Base-by-base conservation (phyloP, 2,329 filamentous ascomycete genomes). In the Lachnellula cervina region DNA sequence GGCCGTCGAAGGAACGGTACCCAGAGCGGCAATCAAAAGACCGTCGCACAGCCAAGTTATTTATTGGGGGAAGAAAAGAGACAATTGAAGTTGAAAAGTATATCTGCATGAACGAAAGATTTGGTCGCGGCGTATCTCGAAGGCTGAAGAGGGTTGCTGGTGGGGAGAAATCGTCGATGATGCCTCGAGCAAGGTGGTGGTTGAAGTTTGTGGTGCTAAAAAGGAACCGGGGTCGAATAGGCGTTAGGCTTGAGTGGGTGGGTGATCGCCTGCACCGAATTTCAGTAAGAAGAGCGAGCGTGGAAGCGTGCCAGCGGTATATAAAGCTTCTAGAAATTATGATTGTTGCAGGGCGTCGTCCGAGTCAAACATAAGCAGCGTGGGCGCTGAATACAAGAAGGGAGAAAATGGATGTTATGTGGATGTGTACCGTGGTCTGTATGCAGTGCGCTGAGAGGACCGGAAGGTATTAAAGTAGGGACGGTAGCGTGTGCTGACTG, bases 341-440 rank as follows among this genome's bases (percentile, higher is more conserved):
- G 23, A 32, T 4, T 28, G 44, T 46, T 46, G 44, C 44, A 46
- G 14, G 25, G 16, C 44, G 44, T 46, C 44, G 44, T 46, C 17
- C 23, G 44, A 46, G 23, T 46, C 25, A 21, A 38, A 52, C 44
- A 49, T 49, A 19, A 23, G 32, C 47, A 37, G 32, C 47, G 37
- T 51, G 23, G 49, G 23, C 9, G 49, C 28, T 23, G 35, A n/a
- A 51, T 35, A 51, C 49, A 40, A 43, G n/a, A 51, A 16, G 44
- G 44, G 14, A 46, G 44, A 34, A 46, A 46, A 5, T 46, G 44
- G 23, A 17, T 46, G 23, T 21, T 21, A 28, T 46, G 23, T 46
- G 44, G 44, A 46, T 46, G 44, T 46, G 44, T 51, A 51, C 58
- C 60, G 13, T 54, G 43, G 44, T 40, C 46, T 50, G 37, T 44